Percentiles rank a stretch among this genome's conserved stretches.
Evolutionary conservation across 1,284 basidiomycete genomes (phyloP).

Genomic region (Leccinum subrobustum): DNA sequence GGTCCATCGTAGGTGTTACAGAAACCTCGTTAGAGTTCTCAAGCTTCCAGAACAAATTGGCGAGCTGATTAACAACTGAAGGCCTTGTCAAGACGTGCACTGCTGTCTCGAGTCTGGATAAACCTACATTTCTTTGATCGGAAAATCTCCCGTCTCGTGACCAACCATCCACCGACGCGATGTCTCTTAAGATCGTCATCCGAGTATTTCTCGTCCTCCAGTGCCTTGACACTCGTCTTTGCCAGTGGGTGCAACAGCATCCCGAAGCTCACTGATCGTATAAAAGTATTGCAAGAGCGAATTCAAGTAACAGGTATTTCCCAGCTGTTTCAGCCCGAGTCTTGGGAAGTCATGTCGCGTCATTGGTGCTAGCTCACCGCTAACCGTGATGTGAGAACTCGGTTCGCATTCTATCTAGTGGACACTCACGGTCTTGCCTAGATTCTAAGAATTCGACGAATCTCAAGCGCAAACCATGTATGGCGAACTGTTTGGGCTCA

Average conservation of each 20-base stretch:
- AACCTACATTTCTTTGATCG: slow-evolving; percentile 80
- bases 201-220: slow-evolving; percentile 68
- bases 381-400: slow-evolving; percentile 30
- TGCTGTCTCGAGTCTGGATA: not conserved
- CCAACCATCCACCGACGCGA: slow-evolving; percentile 82
- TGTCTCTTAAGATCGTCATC: slow-evolving; percentile 80
- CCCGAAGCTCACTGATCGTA: slow-evolving; percentile 86
- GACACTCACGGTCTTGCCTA: slow-evolving; percentile 68
- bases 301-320: slow-evolving; percentile 93
- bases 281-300: slow-evolving; percentile 84
- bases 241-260: slow-evolving; percentile 67
- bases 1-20: slow-evolving; percentile 81
- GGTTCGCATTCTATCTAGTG: not conserved
- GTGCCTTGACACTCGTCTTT: slow-evolving; percentile 49
- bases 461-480: slow-evolving; percentile 14
- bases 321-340: slow-evolving; percentile 82
- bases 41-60: slow-evolving; percentile 76
- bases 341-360: slow-evolving; percentile 71
- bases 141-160: slow-evolving; percentile 77
- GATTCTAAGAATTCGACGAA: slow-evolving; percentile 50
- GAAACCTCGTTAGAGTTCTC: slow-evolving; percentile 65
- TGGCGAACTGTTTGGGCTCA: not conserved
- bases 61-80: slow-evolving; percentile 77
- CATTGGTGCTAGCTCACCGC: slow-evolving; percentile 42
- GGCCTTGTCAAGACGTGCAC: slow-evolving; percentile 14